phyloP scores from a whole-genome alignment of 257 asterid genomes.

The Handroanthus guayacan region DNA sequence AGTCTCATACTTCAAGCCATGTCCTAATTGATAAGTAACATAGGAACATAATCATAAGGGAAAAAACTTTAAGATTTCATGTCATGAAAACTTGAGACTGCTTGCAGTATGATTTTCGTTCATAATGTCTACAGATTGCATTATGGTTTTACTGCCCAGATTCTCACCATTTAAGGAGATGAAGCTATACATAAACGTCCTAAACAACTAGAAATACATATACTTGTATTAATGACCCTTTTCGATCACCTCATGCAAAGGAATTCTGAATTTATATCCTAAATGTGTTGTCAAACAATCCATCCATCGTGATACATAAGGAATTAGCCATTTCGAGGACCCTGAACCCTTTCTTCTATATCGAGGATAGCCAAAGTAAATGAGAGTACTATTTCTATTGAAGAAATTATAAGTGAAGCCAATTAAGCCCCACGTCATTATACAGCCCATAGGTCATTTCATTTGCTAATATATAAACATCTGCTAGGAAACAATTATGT shows the following conservation, averaged over 20 bases:
- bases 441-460: neutral
- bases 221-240: neutral
- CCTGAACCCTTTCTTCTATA: too few species aligned
- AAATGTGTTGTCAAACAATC: too few species aligned
- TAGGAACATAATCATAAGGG: neutral
- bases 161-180: neutral
- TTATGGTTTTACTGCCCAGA: neutral
- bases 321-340: too few species aligned
- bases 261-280: neutral
- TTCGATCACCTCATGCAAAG: conserved; percentile 16
- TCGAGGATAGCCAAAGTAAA: too few species aligned
- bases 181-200: neutral
- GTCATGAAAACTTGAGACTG: neutral
- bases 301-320: too few species aligned
- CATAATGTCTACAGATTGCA: neutral
- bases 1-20: neutral
- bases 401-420: neutral
- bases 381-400: too few species aligned
- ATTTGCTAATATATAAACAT: too few species aligned
- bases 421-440: neutral
- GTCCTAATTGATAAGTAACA: neutral
- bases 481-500: neutral
- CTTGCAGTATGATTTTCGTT: conserved; percentile 1
- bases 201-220: neutral
- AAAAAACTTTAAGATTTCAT: neutral